Conservation (phyloP, 2,329 filamentous ascomycete genomes). For the Pseudocercospora musae region DNA sequence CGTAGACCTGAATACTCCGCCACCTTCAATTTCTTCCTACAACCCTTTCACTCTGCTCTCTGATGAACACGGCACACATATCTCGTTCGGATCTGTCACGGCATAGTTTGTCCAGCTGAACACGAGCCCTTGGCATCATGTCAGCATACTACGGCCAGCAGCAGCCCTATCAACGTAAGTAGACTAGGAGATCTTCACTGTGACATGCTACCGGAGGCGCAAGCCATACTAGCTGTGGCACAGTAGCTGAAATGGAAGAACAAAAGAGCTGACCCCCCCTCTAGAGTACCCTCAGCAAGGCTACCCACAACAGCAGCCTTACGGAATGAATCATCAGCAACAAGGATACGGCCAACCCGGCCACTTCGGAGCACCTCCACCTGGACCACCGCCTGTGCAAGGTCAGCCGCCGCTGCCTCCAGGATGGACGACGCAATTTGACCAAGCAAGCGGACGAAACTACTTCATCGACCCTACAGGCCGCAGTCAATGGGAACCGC, state of each 20-base stretch:
- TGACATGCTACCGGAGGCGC: conserved; percentile 1
- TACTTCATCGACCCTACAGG: conserved; percentile 16
- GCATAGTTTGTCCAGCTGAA: conserved; percentile 1
- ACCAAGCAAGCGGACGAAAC: conserved; percentile 11
- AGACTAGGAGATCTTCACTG: neutral
- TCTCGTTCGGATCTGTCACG: neutral
- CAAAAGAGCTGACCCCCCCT: conserved; percentile 3
- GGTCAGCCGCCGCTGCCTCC: conserved; percentile 14
- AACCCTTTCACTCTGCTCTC: neutral
- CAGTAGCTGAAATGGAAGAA: neutral
- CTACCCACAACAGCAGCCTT: conserved; percentile 3
- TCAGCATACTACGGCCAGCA: conserved; percentile 14
- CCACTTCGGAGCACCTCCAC: conserved; percentile 18
- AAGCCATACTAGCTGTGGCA: neutral
- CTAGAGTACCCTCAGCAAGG: neutral
- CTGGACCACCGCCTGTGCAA: conserved; percentile 13
- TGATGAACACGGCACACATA: neutral
- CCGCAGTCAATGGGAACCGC: conserved; percentile 16
- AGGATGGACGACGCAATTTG: conserved; percentile 17
- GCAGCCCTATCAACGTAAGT: conserved; percentile 5
- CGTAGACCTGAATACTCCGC: neutral
- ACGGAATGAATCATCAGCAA: conserved; percentile 4
- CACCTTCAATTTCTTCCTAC: neutral
- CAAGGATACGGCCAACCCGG: conserved; percentile 13
- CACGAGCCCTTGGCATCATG: conserved; percentile 7